phyloP scores from a whole-genome alignment of 371 early-diverging fungal species.

The Lichtheimia corymbifera region DNA sequence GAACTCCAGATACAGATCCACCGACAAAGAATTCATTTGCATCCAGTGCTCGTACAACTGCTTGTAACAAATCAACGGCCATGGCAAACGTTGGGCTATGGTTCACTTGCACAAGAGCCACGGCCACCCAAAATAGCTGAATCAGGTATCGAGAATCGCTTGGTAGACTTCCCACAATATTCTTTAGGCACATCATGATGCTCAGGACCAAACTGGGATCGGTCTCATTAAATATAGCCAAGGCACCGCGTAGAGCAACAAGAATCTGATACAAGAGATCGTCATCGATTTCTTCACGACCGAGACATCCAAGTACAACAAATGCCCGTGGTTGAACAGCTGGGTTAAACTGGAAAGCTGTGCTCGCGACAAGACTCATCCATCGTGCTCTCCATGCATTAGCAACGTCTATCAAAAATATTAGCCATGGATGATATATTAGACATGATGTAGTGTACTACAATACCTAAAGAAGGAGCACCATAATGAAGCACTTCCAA shows the following conservation, averaged over 20 bases:
- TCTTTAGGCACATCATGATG: slow-evolving; percentile 83
- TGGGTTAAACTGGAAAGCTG: slow-evolving; percentile 90
- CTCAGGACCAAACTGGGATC: slow-evolving; percentile 84
- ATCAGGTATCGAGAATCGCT: slow-evolving; percentile 72
- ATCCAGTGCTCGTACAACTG: slow-evolving; percentile 73
- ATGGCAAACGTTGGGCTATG: slow-evolving; percentile 69
- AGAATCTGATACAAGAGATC: slow-evolving; percentile 86
- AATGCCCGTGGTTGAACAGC: slow-evolving; percentile 93
- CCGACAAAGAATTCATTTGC: slow-evolving; percentile 55
- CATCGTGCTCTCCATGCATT: slow-evolving; percentile 86
- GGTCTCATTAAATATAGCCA: slow-evolving; percentile 77
- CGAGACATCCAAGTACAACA: slow-evolving; percentile 84
- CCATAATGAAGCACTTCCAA: slow-evolving; percentile 76
- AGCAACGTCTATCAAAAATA: slow-evolving; percentile 51
- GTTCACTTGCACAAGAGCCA: slow-evolving; percentile 83
- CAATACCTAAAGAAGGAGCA: slow-evolving; percentile 66
- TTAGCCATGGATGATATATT: background rate
- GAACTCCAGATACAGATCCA: slow-evolving; percentile 48
- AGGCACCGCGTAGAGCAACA: slow-evolving; percentile 79
- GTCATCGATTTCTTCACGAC: slow-evolving; percentile 83
- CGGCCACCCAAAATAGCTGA: slow-evolving; percentile 88
- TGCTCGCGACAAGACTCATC: slow-evolving; percentile 86
- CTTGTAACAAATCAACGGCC: slow-evolving; percentile 69
- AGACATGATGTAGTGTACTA: slow-evolving; percentile 34
- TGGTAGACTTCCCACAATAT: slow-evolving; percentile 77